Base-by-base conservation (phyloP, 495 filamentous ascomycete genomes). In the Bacidia gigantensis region DNA sequence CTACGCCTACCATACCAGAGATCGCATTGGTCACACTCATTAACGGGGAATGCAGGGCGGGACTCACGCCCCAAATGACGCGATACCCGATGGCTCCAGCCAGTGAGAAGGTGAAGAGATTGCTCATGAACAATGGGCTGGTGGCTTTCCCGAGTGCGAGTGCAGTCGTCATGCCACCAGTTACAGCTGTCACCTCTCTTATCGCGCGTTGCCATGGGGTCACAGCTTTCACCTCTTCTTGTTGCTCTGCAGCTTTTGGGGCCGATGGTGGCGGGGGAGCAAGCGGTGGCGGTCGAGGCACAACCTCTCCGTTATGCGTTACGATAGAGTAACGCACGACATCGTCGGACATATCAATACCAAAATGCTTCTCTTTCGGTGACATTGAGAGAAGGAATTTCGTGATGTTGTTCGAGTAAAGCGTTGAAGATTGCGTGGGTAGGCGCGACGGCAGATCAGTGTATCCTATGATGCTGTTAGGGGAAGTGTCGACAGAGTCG, bases 281-380 rank as follows among this genome's bases (percentile, higher is more conserved):
- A 44, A 44, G 12, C 5, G 41, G 41, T 18, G 41, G 41, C 14
- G 20, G 41, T n/a, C 14, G 5, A 18, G 41, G 41, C 20, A 44
- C 14, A 18, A 44, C 9, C 14, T 44, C 41, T 9, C 41, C 41
- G 41, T 44, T 44, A 17, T 44, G 41, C 14, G 41, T 44, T n/a
- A 44, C 41, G 41, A 44, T 44, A 5, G 41, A 44, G 41, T 22
- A 22, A 22, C 41, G 41, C 5, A 44, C 41, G 17, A 44, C 41
- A 9, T 44, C 41, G 17, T 44, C 41, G 5, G 41, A 44, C 14
- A 44, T n/a, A 22, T 44, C 41, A 17, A 44, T 44, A 7, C 41
- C 41, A 17, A 44, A 44, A 17, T 44, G 41, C 41, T 44, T 44
- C 41, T 44, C 41, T 44, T 44, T 44, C 9, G 41, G 41, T n/a